Evolutionary conservation across 441 rosid genomes (phyloP), one percentile per base, ranked within the genome.

Genomic region (Brassica balearica): DNA sequence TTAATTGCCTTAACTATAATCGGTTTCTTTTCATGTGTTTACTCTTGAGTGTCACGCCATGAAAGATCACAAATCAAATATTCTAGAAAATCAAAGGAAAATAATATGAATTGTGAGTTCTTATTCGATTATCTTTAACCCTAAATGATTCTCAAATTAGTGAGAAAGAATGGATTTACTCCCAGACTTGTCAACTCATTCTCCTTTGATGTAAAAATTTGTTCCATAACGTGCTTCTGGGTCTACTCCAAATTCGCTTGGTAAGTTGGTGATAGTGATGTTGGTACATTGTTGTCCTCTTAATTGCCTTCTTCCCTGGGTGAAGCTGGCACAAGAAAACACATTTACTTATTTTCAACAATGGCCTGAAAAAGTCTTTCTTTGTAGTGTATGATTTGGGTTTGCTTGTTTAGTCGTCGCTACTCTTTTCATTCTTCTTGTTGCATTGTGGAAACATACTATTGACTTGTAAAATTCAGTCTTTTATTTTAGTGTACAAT

Each of bases 151-250:
- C 27, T 25, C 48, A 9, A 41, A 41, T 41, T 41, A 41, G 48
- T 9, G n/a, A 41, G 48, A 41, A 41, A 41, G 48, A 41, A 41
- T 41, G 48, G n/a, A 38, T 7, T 36, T 36, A 36, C 41, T 36
- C 9, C 7, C 7, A 2, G 41, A 36, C 9, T 36, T 36, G 41
- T 36, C 41, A 43, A 43, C 14, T 14, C 8, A 5, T 14, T 56
- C 11, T 8, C 61, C 43, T 61, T 6, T 61, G 46, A 27, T 62
- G 41, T 72, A 10, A 0, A n/a, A 62, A 15, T 62, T 6, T 25
- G 51, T 62, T 62, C 29, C n/a, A 27, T 62, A 6, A 62, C 68
- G 69, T 63, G 68, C 68, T 25, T 72, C 68, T 15, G 8, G 20
- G 64, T 20, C 15, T 8, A 46, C 43, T 61, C 38, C 46, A 1